phyloP scores from a whole-genome alignment of 192 early-diverging fungal species.

The Lobosporangium transversale region DNA sequence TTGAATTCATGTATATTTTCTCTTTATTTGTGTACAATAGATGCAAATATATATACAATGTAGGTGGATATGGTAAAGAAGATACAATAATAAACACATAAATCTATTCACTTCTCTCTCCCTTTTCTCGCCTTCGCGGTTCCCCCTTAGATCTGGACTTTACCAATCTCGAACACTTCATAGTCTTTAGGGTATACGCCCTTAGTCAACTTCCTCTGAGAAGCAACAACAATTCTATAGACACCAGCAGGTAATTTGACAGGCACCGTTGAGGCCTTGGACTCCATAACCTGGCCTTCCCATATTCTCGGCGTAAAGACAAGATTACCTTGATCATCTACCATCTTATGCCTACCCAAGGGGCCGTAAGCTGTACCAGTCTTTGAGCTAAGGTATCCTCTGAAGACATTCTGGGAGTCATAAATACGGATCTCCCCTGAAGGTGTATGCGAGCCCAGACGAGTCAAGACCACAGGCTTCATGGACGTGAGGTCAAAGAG shows the following conservation, averaged over 20 bases:
- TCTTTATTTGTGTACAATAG: too few relatives aligned
- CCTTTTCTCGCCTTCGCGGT: too few relatives aligned
- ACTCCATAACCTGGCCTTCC: constrained; percentile 26
- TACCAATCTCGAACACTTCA: constrained; percentile 25
- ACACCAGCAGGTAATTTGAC: constrained; percentile 7
- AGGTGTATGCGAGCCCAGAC: constrained; percentile 43
- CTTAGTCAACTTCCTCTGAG: constrained; percentile 41
- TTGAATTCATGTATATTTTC: too few relatives aligned
- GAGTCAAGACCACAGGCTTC: constrained; percentile 9
- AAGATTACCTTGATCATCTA: constrained; percentile 15
- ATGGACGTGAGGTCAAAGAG: constrained; percentile 14
- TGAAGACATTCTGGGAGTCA: constrained; percentile 16
- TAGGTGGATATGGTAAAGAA: too few relatives aligned
- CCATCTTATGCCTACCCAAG: constrained; percentile 24
- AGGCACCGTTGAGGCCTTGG: constrained; percentile 12
- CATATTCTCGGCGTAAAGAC: constrained; percentile 18
- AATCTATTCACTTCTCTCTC: too few relatives aligned
- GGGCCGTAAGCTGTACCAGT: constrained; percentile 5
- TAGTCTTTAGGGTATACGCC: constrained; percentile 32
- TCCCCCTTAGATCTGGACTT: constrained; percentile 15
- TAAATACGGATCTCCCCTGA: constrained; percentile 21
- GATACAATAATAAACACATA: too few relatives aligned
- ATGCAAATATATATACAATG: too few relatives aligned
- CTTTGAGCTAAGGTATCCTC: constrained; percentile 12
- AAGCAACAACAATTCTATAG: constrained; percentile 29